phyloP scores from a whole-genome alignment of 352 stramenopile genomes.

The Phytophthora capsici region DNA sequence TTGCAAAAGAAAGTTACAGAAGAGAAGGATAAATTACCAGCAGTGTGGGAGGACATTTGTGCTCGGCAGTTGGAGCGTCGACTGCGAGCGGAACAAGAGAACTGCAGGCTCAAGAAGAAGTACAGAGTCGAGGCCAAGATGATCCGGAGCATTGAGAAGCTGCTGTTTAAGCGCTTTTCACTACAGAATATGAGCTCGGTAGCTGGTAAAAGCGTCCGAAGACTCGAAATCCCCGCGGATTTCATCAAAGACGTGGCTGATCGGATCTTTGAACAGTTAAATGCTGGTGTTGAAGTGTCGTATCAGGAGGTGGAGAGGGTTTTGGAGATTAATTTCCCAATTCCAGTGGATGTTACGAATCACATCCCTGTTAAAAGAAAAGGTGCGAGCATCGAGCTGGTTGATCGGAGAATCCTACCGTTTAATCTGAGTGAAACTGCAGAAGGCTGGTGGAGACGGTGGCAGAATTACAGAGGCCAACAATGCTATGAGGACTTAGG shows the following conservation, averaged over 20 bases:
- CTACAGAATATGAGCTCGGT: constrained; percentile 1
- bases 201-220: constrained; percentile 12
- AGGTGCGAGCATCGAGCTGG: constrained; percentile 32
- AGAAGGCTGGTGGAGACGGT: constrained; percentile 44
- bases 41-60: constrained; percentile 35
- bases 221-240: constrained; percentile 22
- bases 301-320: constrained; percentile 48
- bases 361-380: constrained; percentile 26
- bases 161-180: constrained; percentile 21
- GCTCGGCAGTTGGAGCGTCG: constrained; percentile 26
- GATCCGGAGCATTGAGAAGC: constrained; percentile 20
- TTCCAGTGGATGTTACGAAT: constrained; percentile 4
- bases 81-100: constrained; percentile 31
- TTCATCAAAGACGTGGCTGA: constrained; percentile 19
- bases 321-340: constrained; percentile 29
- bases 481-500: constrained; percentile 19
- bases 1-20: neutral
- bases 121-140: constrained; percentile 15
- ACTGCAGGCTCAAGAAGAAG: constrained; percentile 30
- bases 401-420: constrained; percentile 31
- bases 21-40: neutral
- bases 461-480: constrained; percentile 31
- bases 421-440: constrained; percentile 40
- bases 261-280: constrained; percentile 38
- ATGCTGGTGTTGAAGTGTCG: constrained; percentile 32